Evolutionary conservation across 2,329 filamentous ascomycete genomes (phyloP), one percentile per base, ranked within the genome.

Genomic region (Zymoseptoria ardabiliae): DNA sequence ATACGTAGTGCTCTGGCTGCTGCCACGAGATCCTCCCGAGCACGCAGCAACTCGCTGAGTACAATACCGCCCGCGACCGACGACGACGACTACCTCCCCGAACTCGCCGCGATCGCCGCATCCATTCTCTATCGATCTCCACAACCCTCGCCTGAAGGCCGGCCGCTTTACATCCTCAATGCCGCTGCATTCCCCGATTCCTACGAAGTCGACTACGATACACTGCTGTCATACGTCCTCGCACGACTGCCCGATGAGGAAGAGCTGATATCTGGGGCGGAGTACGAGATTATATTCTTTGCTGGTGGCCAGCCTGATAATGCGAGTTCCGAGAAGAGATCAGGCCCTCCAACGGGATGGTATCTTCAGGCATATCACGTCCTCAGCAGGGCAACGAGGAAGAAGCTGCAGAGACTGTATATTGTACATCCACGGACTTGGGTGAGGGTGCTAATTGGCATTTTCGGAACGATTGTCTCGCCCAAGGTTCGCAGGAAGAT

Each of bases 401-500:
- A 83, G 73, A 75, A 79, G 59, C 73, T 84, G 58, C 78, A 81
- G 67, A 79, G 76, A 66, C 73, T 84, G 50, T 83, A 82, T 69
- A 81, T 84, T 66, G 81, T 83, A 56, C 81, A 83, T 68, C 81
- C 82, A 66, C 77, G 80, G 58, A 80, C 78, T 23, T 84, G 81
- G 81, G 79, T 83, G 35, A 71, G 81, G 57, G 80, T 83, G 50
- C 70, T 83, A 63, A 75, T 82, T 20, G 80, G 82, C 67, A 77
- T 83, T 58, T 81, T 83, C 69, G 81, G 79, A 3, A 82, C 80
- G 23, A 79, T 84, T 55, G 80, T 82, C 20, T 82, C 79, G 61
- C 79, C 79, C 35, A 84, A 84, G 66, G 83, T 82, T 66, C 73
- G 79, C 68, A 76, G 79, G 68, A 84, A 84, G 73, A 81, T 83